phyloP scores from a whole-genome alignment of 495 filamentous ascomycete species.

The Monascus purpureus region DNA sequence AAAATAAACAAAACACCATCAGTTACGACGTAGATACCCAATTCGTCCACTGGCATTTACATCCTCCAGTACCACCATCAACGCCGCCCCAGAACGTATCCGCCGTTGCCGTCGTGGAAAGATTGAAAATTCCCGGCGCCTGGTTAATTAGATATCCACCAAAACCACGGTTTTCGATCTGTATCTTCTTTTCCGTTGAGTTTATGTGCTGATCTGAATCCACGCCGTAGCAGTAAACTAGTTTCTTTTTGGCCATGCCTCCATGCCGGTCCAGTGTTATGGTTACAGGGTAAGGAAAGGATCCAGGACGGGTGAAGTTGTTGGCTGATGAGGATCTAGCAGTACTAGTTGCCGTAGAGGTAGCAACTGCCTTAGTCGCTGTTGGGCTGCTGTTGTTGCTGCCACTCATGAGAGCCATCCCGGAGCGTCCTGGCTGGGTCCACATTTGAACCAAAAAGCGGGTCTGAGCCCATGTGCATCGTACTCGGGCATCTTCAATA shows the following conservation, averaged over 20 bases:
- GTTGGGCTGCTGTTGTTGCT: constrained; percentile 7
- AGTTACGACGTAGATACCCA: no score
- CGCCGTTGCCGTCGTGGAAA: constrained; percentile 11
- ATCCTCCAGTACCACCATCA: constrained; percentile 63
- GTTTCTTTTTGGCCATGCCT: constrained; percentile 45
- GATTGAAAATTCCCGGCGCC: constrained; percentile 31
- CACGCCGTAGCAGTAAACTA: constrained; percentile 57
- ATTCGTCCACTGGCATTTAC: constrained; percentile 62
- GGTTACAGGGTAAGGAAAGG: constrained; percentile 77
- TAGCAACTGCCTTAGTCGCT: constrained; percentile 4
- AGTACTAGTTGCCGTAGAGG: constrained; percentile 3
- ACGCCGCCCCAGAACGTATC: constrained; percentile 38
- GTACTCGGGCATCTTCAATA: constrained; percentile 42
- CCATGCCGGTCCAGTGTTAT: constrained; percentile 73
- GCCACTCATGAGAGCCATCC: constrained; percentile 24
- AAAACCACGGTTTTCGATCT: constrained; percentile 43
- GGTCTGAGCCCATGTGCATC: constrained; percentile 72
- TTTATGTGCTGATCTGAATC: constrained; percentile 35
- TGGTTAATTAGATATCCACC: constrained; percentile 49
- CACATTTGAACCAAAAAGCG: constrained; percentile 85
- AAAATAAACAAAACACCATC: no score
- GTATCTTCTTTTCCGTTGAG: constrained; percentile 33
- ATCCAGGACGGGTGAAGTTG: constrained; percentile 47
- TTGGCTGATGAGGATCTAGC: constrained; percentile 30
- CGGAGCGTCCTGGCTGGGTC: constrained; percentile 41